Conservation (phyloP, 2,329 filamentous ascomycete species). For the Ophiostoma himal-ulmi region DNA sequence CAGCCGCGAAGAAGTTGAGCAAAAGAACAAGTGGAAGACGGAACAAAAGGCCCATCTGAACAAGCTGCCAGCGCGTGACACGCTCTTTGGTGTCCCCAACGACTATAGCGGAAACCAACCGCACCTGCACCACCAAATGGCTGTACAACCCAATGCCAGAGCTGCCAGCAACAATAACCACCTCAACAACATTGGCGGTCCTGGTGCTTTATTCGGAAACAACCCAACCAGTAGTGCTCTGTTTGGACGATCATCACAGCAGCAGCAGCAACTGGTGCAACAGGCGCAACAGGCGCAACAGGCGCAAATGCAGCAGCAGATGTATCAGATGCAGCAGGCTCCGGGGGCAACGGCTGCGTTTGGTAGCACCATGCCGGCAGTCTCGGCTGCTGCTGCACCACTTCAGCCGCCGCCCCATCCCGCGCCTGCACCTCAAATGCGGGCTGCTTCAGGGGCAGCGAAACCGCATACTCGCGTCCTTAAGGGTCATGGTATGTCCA, state of each 20-base stretch:
- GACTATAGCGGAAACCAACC: not conserved
- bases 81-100: not conserved
- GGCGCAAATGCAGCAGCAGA: not conserved
- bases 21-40: conserved; percentile 31
- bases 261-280: not conserved
- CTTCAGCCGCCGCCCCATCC: not conserved
- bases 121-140: not conserved
- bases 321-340: conserved; percentile 10
- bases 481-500: too few species aligned
- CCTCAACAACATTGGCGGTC: too few species aligned
- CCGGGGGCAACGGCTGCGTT: not conserved
- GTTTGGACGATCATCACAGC: conserved; percentile 31
- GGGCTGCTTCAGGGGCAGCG: not conserved
- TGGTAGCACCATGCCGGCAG: not conserved
- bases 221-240: conserved; percentile 21
- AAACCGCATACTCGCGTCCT: too few species aligned
- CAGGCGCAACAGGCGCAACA: conserved; percentile 12
- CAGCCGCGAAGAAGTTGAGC: conserved; percentile 37
- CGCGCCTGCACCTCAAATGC: not conserved
- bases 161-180: too few species aligned
- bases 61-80: conserved; percentile 31
- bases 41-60: conserved; percentile 27
- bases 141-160: not conserved
- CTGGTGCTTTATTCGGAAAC: not conserved
- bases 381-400: not conserved